Evolutionary conservation across 768 basidiomycete species (phyloP), one percentile per base, ranked within the genome.

Genomic region (Solioccasus polychromus): DNA sequence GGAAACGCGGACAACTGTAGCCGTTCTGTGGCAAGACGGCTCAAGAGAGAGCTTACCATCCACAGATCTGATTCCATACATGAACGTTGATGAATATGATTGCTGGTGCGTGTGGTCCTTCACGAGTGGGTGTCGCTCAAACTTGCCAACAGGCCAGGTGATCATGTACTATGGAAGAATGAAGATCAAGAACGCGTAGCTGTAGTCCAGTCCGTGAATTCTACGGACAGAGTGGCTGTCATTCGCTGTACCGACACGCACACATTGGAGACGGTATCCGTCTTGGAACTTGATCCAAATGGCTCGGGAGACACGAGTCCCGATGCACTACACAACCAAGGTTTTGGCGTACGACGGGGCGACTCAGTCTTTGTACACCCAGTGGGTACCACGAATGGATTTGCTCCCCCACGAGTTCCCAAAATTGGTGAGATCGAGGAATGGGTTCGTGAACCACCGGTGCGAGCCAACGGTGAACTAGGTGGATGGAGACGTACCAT

Each of bases 81-180:
- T 86, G 41, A 90, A 90, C 49, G 79, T 91, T 9, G 93, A 95
- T 63, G 93, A 96, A 67, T 90, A 88, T 62, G 93, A 92, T 61
- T 90, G 85, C 63, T 93, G 88, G 88, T 88, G 53, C 57, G 83
- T 64, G 23, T 19, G 11, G 10, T 40, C 35, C 4, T 8, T 46
- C 37, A 8, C 35, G 17, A 23, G 35, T 17, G 9, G 9, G 24
- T 22, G 9, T 39, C 34, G 20, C 45, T 55, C 47, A 58, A 23
- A 46, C 40, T 42, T 42, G 11, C 51, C 28, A 41, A 17, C 42
- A 92, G 90, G 91, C 93, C 93, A 5, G 93, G 93, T 15, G 92
- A 97, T 58, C 83, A 90, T 64, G 85, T 94, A 12, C 54, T 92
- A 15, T 92, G 88, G 82, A 85, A 85, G 57, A 79, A 73, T 26